A percentile compares a stretch with the other conserved stretches of the same genome.
phyloP scores from a whole-genome alignment of 495 filamentous ascomycete genomes.

The Amphirosellinia nigrospora region DNA sequence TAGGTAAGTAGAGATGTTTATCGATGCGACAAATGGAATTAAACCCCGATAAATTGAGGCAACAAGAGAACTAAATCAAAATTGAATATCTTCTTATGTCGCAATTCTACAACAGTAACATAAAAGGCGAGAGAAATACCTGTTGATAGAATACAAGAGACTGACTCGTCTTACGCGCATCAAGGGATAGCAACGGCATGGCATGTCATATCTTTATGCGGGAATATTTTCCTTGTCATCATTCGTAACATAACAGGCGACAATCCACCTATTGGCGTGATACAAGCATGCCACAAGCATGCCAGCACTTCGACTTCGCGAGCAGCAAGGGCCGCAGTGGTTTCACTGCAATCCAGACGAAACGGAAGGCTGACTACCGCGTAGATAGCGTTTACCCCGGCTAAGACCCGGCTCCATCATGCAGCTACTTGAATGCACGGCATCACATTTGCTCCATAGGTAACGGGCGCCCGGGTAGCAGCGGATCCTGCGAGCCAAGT shows the following conservation, averaged over 20 bases:
- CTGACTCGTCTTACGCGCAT: slow-evolving; percentile 4
- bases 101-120: not conserved
- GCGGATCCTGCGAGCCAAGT: not conserved
- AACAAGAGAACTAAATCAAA: not conserved
- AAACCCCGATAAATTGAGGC: not conserved
- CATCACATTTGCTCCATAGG: not conserved
- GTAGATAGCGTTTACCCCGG: not conserved
- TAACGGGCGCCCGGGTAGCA: slow-evolving; percentile 5
- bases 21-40: slow-evolving; percentile 8
- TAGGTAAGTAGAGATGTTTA: not conserved
- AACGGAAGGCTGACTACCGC: not conserved
- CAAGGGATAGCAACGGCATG: not conserved
- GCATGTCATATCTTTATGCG: slow-evolving; percentile 17
- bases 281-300: slow-evolving; percentile 7
- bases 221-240: not conserved
- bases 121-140: not conserved
- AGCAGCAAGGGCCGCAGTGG: not conserved
- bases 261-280: slow-evolving; percentile 6
- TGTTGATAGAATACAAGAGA: not conserved
- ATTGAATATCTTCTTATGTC: not conserved
- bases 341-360: not conserved
- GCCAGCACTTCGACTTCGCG: slow-evolving; percentile 14
- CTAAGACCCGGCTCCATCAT: not conserved
- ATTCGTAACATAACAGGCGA: not conserved
- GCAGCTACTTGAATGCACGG: not conserved